phyloP scores from a whole-genome alignment of 306 rosid genomes.

The Lathyrus tuberosus region DNA sequence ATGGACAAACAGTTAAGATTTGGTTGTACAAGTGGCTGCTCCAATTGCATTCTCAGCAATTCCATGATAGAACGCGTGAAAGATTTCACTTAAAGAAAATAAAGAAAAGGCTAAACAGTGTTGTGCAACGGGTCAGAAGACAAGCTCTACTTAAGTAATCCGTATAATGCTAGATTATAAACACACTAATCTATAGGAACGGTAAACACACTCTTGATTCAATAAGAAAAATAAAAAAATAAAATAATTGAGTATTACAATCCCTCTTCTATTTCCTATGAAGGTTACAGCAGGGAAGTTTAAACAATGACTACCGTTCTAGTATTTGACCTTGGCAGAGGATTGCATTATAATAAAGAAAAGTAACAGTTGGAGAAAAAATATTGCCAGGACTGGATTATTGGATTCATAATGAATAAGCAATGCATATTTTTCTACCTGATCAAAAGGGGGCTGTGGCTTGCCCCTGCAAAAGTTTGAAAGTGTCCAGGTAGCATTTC shows the following conservation, averaged over 20 bases:
- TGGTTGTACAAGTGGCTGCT: not conserved
- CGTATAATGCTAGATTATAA: not conserved
- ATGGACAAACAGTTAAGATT: conserved; percentile 3
- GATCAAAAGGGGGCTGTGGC: conserved; percentile 94
- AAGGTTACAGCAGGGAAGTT: conserved; percentile 22
- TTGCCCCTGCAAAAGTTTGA: conserved; percentile 97
- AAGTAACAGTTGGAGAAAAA: not conserved
- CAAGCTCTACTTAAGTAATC: not conserved
- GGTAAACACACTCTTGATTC: not conserved
- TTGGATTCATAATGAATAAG: conserved; percentile 15
- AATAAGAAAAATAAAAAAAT: not conserved
- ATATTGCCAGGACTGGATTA: not conserved
- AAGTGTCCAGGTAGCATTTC: conserved; percentile 97
- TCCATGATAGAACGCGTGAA: conserved; percentile 1
- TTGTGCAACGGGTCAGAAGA: conserved; percentile 19
- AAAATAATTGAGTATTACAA: not conserved
- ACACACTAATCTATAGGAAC: conserved; percentile 14
- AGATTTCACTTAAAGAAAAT: conserved; percentile 10
- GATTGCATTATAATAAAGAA: no score
- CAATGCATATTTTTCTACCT: conserved; percentile 52
- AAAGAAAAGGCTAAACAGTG: conserved; percentile 2
- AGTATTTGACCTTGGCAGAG: conserved; percentile 13
- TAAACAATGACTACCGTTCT: not conserved
- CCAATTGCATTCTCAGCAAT: not conserved
- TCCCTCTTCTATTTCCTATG: not conserved